Base-by-base conservation (phyloP, 2,329 filamentous ascomycete genomes). In the Rutstroemia sp. region DNA sequence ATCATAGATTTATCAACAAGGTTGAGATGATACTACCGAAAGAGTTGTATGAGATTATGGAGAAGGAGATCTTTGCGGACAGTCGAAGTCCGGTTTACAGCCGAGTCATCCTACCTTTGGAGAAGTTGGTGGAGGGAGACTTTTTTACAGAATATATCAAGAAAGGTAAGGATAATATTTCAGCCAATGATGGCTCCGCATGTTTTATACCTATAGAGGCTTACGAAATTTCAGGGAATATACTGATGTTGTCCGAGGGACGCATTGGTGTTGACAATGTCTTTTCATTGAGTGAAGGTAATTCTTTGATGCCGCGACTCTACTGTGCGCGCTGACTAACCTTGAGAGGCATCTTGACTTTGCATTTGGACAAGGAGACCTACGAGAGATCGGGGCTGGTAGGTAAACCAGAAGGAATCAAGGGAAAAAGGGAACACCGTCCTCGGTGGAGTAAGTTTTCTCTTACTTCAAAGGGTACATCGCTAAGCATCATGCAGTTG, bases 141-240 rank as follows among this genome's bases (percentile, higher is more conserved):
- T 95, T 96, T 65, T 91, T 96, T 66, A 86, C 81, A n/a, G 77
- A 84, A 45, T 92, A 95, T 68, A 85, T 97, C 63, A 95, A 95
- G 70, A 79, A 60, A 63, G 65, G 66, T 67, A 17, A 25, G 44
- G 3, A 14, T 5, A 14, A 1, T 12, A 34, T 34, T 5, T 5
- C 30, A 34, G 30, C 30, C 4, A 10, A 10, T n/a, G 30, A 44
- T 12, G 23, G 17, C n/a, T 3, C 5, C 8, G 34, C 27, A 34
- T 10, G 6, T 44, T 37, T 16, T 10, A 19, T 46, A 46, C 16
- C 12, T 30, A n/a, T 9, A 16, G 8, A 30, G 19, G 19, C 54
- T 56, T 25, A 56, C 21, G 16, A 9, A 2, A 23, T 30, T 16
- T 2, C 58, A 91, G 89, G 89, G 5, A 85, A 90, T 67, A 75